Conservation (phyloP, 164 flowering plant species). For the Liriodendron chinense region DNA sequence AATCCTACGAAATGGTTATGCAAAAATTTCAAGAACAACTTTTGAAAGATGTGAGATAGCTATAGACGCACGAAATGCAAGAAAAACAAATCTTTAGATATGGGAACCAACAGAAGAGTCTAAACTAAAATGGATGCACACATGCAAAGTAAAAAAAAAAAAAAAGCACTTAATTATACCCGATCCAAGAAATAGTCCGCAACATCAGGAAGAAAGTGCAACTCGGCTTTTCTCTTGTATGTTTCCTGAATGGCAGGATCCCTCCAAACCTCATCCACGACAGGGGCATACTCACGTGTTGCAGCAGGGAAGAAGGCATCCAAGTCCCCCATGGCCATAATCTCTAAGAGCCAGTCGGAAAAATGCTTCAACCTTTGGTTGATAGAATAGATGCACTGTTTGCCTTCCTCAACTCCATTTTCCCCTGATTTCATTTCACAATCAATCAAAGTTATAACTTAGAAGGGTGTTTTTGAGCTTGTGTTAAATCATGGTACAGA, state of each 20-base stretch:
- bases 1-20: no score
- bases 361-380: slow-evolving; percentile 35
- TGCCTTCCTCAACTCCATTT: slow-evolving; percentile 13
- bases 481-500: no score
- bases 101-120: background rate
- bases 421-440: slow-evolving; percentile 23
- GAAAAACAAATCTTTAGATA: no score
- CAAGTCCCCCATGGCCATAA: slow-evolving; percentile 34
- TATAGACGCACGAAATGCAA: no score
- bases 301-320: slow-evolving; percentile 40
- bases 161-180: slow-evolving; percentile 12
- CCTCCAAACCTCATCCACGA: slow-evolving; percentile 34
- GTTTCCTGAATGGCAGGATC: slow-evolving; percentile 40
- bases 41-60: no score
- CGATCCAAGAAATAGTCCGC: slow-evolving; percentile 32
- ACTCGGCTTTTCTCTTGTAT: slow-evolving; percentile 30
- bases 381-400: slow-evolving; percentile 29
- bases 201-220: slow-evolving; percentile 32
- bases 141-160: background rate
- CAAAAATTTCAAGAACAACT: no score
- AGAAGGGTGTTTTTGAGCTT: no score
- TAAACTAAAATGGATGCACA: background rate
- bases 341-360: slow-evolving; percentile 35
- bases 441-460: background rate
- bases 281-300: slow-evolving; percentile 37